Base-by-base conservation (phyloP, 2,329 filamentous ascomycete genomes). In the Clathrospora elynae region DNA sequence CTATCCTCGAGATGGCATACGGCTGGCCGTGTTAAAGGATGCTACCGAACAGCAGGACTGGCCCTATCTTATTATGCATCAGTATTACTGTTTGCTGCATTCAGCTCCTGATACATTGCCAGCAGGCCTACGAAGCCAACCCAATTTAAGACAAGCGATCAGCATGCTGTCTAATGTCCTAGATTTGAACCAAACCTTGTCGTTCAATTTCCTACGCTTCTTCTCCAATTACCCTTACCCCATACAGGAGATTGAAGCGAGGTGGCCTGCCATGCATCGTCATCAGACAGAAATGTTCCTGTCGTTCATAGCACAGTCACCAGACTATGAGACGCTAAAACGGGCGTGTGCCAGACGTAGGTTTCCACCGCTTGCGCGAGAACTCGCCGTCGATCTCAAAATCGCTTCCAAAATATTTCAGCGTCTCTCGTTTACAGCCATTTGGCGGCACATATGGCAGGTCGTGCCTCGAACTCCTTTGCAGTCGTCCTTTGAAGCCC, bases 361-460 rank as follows among this genome's bases (percentile, higher is more conserved):
- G 2, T 79, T 75, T 52, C 83, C 83, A 3, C 78, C 82, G 4
- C 66, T 83, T n/a, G 74, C 80, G 22, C 72, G 75, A 38, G 83
- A 86, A 54, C 66, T 87, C 18, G 61, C 73, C 4, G 59, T 63
- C n/a, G 53, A 65, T 9, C 71, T 86, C 23, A 59, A 63, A 5
- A 61, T 85, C 9, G 61, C 59, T 6, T 86, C 83, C 0, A 59
- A 69, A 0, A 71, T 76, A 1, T 65, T 87, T 5, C 79, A 83
- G 53, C 65, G 62, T 1, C 76, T 82, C 18, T 65, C 82, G 3
- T 85, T 84, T 55, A 74, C 73, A 17, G 73, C 77, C 4, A 71
- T 74, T 8, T 61, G 77, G 33, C 75, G 79, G 12, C 43, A 44
- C 25, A 71, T 78, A n/a, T 66, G 79, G 50, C 33, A 19, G 24